Evolutionary conservation across 2,329 filamentous ascomycete genomes (phyloP).

Genomic region (Colletotrichum spinosum): DNA sequence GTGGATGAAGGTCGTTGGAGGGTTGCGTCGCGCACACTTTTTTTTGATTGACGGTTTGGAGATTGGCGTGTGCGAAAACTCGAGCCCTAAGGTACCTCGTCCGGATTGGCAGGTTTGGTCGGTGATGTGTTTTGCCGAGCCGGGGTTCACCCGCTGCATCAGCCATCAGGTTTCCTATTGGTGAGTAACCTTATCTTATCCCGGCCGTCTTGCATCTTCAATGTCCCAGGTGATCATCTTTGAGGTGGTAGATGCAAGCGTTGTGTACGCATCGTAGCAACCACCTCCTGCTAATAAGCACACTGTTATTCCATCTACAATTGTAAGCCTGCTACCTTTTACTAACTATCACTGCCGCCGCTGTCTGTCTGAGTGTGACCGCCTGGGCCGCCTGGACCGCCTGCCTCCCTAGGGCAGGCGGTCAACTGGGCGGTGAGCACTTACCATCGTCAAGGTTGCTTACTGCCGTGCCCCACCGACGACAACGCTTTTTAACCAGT

Average conservation of each 20-base stretch:
- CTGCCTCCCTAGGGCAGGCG: not conserved
- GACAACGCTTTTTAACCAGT: constrained; percentile 25
- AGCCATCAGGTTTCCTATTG: no score
- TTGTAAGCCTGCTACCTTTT: no score
- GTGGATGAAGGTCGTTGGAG: constrained; percentile 19
- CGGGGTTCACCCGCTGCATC: not conserved
- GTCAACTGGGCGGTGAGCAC: constrained; percentile 10
- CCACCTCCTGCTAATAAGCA: no score
- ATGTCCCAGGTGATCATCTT: no score
- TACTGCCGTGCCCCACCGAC: constrained; percentile 28
- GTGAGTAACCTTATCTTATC: no score
- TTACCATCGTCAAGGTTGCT: not conserved
- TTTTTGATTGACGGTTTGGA: constrained; percentile 20
- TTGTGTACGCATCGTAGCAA: no score
- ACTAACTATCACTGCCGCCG: no score
- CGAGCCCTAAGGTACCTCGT: constrained; percentile 17
- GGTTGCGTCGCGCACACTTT: constrained; percentile 30
- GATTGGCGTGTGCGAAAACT: constrained; percentile 18
- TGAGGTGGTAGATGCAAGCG: no score
- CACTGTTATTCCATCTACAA: no score
- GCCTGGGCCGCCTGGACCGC: no score
- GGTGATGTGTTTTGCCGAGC: constrained; percentile 25
- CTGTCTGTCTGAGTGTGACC: no score
- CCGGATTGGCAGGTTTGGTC: constrained; percentile 2
- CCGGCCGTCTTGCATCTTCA: no score